Evolutionary conservation across 1,284 basidiomycete genomes (phyloP), one percentile per base, ranked within the genome.

Genomic region (Farysia itapuensis): DNA sequence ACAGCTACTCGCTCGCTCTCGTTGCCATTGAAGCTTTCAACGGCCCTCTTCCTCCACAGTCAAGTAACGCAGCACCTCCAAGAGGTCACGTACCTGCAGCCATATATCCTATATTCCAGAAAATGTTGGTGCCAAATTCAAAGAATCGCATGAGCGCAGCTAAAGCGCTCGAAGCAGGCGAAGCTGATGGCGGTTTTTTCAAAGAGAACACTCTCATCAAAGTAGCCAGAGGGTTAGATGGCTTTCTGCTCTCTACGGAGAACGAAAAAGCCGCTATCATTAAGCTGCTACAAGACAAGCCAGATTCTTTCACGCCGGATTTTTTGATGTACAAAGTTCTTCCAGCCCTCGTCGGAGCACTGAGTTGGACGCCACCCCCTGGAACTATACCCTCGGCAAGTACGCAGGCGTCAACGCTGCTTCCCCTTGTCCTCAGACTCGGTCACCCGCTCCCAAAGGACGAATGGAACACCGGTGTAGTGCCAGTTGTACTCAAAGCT

Each of bases 251-350:
- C 11, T 84, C 84, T 9, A 86, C 84, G 47, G 92, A 97, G 70
- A 81, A 82, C 7, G 94, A 97, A 52, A 90, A 94, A 67, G 80
- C 41, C 80, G 84, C 54, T 35, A 57, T 71, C 26, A 54, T 75
- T 23, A 44, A 58, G 86, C 43, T 66, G 3, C 26, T 70, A 8
- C 50, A 68, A 16, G 41, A 50, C 13, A 59, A 63, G 29, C 54
- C 69, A 8, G 64, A 67, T 41, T 53, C 59, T 3, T 56, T 99
- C 43, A 93, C 94, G 3, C 80, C 85, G 0, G 89, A 93, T 60
- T 96, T 98, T 77, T 82, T 88, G 1, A 86, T 87, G 4, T 85
- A 88, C 76, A 86, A 87, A 41, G 85, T 98, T 4, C 82, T 98
- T 0, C 95, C 95, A 0, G 87, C 89, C 0, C 81, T 98, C 4